Percentiles rank a stretch among this genome's conserved stretches.
phyloP scores from a whole-genome alignment of 352 stramenopile genomes.

The Phytopythium delawarense region DNA sequence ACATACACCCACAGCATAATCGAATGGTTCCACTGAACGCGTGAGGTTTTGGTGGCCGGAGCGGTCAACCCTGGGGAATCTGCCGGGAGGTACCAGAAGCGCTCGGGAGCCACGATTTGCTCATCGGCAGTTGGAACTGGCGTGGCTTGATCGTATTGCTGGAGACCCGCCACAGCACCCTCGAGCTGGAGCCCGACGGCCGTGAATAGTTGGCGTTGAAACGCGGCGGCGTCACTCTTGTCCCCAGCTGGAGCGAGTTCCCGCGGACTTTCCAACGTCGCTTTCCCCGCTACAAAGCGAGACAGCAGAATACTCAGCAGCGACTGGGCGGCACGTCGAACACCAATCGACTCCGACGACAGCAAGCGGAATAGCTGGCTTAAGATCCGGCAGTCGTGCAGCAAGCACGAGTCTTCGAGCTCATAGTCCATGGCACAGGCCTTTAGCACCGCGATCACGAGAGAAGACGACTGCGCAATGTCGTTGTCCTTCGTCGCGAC shows the following conservation, averaged over 20 bases:
- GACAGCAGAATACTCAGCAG: conserved; percentile 55
- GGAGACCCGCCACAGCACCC: conserved; percentile 29
- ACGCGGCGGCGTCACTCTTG: conserved; percentile 30
- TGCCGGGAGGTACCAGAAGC: conserved; percentile 30
- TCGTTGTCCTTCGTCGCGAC: not conserved
- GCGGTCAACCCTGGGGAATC: conserved; percentile 37
- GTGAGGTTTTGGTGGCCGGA: conserved; percentile 20
- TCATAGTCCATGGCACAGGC: conserved; percentile 66
- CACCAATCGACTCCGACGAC: conserved; percentile 30
- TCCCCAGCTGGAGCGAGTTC: conserved; percentile 15
- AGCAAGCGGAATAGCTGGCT: conserved; percentile 50
- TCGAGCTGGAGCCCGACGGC: conserved; percentile 65
- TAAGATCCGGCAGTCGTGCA: conserved; percentile 62
- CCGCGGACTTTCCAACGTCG: conserved; percentile 11
- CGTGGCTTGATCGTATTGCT: not conserved
- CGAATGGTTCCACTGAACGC: conserved; percentile 65
- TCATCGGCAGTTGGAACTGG: not conserved
- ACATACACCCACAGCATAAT: conserved; percentile 78
- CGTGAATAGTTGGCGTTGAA: conserved; percentile 65
- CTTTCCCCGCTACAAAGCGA: conserved; percentile 46
- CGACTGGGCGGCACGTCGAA: conserved; percentile 52
- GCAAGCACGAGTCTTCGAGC: conserved; percentile 66
- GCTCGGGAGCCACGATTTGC: not conserved
- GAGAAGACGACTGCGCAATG: conserved; percentile 3
- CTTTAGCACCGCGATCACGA: conserved; percentile 50